These are phyloP conservation scores for Glycine latifolia DNA, from an alignment of 306 rosid genomes.

Conservation along the genomic window DNA sequence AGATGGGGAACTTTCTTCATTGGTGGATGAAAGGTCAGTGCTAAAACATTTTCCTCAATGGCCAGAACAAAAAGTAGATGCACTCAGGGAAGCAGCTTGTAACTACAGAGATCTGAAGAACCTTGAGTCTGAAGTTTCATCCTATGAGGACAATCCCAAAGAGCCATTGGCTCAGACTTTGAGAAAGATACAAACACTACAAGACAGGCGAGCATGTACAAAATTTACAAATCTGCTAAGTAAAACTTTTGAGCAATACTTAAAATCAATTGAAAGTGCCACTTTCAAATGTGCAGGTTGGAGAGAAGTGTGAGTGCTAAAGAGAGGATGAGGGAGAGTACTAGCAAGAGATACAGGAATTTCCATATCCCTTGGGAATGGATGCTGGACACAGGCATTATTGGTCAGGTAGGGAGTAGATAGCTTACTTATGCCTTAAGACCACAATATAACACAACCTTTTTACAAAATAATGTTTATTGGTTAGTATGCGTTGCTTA, in stretches of 20 bases:
- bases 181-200: constrained; percentile 78
- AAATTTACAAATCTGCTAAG: constrained; percentile 11
- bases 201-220: constrained; percentile 97
- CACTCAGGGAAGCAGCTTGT: constrained; percentile 85
- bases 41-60: constrained; percentile 83
- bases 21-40: constrained; percentile 91
- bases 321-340: constrained; percentile 78
- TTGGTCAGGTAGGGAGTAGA: constrained; percentile 68
- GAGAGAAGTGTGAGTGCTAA: constrained; percentile 71
- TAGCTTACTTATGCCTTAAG: not conserved
- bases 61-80: constrained; percentile 94
- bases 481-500: not conserved
- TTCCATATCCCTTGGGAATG: constrained; percentile 91
- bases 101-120: constrained; percentile 76
- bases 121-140: constrained; percentile 68
- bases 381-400: constrained; percentile 79
- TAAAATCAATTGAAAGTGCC: constrained; percentile 9
- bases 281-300: constrained; percentile 61
- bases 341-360: constrained; percentile 72
- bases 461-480: not conserved
- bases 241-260: not conserved
- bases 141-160: constrained; percentile 69
- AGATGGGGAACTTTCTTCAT: constrained; percentile 72
- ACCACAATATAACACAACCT: not conserved
- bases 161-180: constrained; percentile 65